Percentiles rank a stretch among this genome's conserved stretches.
Evolutionary conservation across 2,329 filamentous ascomycete species (phyloP).

Genomic region (Nothophoma quercina): DNA sequence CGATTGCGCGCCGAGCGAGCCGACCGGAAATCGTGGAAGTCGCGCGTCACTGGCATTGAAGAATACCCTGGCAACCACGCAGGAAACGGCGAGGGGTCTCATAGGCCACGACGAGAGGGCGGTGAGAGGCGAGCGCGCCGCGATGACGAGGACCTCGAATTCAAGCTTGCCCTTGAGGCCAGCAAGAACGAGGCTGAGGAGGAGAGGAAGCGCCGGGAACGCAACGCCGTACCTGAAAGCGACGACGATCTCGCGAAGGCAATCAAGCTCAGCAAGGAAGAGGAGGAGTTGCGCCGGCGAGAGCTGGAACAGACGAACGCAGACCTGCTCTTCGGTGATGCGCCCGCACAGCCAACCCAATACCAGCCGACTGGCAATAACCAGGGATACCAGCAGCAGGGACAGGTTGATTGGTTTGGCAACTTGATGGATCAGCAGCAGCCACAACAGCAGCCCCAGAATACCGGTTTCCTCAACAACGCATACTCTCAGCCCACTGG

Average conservation of each 20-base stretch:
- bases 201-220: constrained; percentile 75
- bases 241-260: constrained; percentile 95
- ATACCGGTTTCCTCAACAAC: constrained; percentile 71
- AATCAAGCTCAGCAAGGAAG: constrained; percentile 91
- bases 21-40: constrained; percentile 96
- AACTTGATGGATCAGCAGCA: constrained; percentile 82
- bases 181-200: constrained; percentile 96
- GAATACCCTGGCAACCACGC: constrained; percentile 67
- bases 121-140: constrained; percentile 52
- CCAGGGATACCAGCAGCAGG: constrained; percentile 96
- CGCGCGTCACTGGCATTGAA: constrained; percentile 90
- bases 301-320: constrained; percentile 89
- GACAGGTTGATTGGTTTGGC: constrained; percentile 94
- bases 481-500: constrained; percentile 81
- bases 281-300: constrained; percentile 85
- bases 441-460: constrained; percentile 65
- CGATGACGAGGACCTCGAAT: constrained; percentile 85
- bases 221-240: constrained; percentile 52
- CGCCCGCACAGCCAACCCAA: constrained; percentile 68
- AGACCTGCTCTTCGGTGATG: constrained; percentile 86
- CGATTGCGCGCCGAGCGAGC: constrained; percentile 86
- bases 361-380: constrained; percentile 89
- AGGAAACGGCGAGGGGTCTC: constrained; percentile 45
- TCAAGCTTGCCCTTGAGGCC: constrained; percentile 87
- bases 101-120: constrained; percentile 49